phyloP scores from a whole-genome alignment of 495 filamentous ascomycete genomes.

The Talaromyces borbonicus region DNA sequence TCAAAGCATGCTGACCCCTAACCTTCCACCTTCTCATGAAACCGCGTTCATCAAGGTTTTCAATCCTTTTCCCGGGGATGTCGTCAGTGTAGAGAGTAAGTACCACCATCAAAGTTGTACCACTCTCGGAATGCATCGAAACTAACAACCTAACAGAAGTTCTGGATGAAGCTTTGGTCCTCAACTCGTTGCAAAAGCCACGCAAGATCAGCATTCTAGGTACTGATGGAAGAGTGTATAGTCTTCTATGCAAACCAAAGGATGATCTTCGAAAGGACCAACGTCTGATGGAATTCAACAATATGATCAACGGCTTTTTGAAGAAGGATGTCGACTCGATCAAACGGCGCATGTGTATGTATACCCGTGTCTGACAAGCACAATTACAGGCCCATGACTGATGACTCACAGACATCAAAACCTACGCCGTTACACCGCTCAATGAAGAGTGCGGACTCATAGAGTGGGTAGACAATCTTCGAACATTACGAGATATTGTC shows the following conservation, averaged over 20 bases:
- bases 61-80: constrained; percentile 65
- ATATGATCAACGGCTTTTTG: constrained; percentile 89
- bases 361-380: background rate
- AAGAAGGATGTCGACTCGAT: constrained; percentile 86
- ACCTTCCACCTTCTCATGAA: constrained; percentile 64
- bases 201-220: constrained; percentile 82
- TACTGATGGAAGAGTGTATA: constrained; percentile 79
- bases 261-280: constrained; percentile 96
- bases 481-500: constrained; percentile 86
- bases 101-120: too few species aligned
- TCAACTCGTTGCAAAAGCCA: constrained; percentile 86
- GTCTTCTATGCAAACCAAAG: constrained; percentile 91
- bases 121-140: too few species aligned
- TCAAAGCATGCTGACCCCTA: constrained; percentile 74
- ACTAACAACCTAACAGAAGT: constrained; percentile 38
- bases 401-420: constrained; percentile 66
- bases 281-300: constrained; percentile 97
- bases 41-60: constrained; percentile 59
- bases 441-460: constrained; percentile 98
- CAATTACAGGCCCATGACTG: constrained; percentile 7
- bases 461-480: constrained; percentile 97
- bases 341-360: constrained; percentile 61
- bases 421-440: constrained; percentile 89
- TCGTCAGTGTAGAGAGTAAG: constrained; percentile 48
- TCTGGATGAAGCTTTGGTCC: constrained; percentile 74